A percentile compares a stretch with the other conserved stretches of the same genome.
Conservation (phyloP, 2,329 filamentous ascomycete species). For the Cordyceps militaris region DNA sequence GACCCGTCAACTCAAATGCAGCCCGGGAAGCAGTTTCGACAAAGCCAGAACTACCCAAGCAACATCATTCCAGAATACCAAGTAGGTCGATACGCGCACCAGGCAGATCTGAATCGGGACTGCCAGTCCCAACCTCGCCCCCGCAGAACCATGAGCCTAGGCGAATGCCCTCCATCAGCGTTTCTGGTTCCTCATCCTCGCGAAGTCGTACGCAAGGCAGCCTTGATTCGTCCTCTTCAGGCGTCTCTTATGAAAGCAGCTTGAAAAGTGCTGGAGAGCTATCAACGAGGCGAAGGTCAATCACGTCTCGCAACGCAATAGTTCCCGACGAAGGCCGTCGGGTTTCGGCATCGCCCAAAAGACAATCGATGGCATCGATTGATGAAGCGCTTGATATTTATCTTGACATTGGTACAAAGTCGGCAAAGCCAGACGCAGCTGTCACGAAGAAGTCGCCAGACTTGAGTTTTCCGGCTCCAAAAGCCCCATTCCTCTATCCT, state of each 20-base stretch:
- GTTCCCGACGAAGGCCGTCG: slow-evolving; percentile 21
- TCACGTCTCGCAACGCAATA: slow-evolving; percentile 32
- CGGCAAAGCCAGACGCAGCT: slow-evolving; percentile 38
- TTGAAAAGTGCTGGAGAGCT: slow-evolving; percentile 32
- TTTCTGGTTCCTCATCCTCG: slow-evolving; percentile 28
- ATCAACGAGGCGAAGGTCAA: slow-evolving; percentile 44
- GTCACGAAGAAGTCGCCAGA: slow-evolving; percentile 36
- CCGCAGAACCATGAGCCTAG: slow-evolving; percentile 33
- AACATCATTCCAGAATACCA: slow-evolving; percentile 5
- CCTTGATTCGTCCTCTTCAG: slow-evolving; percentile 28
- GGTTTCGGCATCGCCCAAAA: background rate
- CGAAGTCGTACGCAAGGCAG: slow-evolving; percentile 25
- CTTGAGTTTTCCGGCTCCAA: slow-evolving; percentile 29
- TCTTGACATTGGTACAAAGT: slow-evolving; percentile 19
- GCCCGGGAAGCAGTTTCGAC: background rate
- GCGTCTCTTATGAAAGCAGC: slow-evolving; percentile 27
- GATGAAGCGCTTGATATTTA: slow-evolving; percentile 6
- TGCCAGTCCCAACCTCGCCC: background rate
- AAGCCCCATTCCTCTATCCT: slow-evolving; percentile 45
- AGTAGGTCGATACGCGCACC: background rate
- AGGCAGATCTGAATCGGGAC: background rate
- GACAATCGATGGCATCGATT: slow-evolving; percentile 7
- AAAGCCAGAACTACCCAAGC: background rate
- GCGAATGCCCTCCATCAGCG: slow-evolving; percentile 33
- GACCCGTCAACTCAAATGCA: background rate